Evolutionary conservation across 2,329 filamentous ascomycete species (phyloP), one percentile per base, ranked within the genome.

Genomic region (Elsinoe perseae): DNA sequence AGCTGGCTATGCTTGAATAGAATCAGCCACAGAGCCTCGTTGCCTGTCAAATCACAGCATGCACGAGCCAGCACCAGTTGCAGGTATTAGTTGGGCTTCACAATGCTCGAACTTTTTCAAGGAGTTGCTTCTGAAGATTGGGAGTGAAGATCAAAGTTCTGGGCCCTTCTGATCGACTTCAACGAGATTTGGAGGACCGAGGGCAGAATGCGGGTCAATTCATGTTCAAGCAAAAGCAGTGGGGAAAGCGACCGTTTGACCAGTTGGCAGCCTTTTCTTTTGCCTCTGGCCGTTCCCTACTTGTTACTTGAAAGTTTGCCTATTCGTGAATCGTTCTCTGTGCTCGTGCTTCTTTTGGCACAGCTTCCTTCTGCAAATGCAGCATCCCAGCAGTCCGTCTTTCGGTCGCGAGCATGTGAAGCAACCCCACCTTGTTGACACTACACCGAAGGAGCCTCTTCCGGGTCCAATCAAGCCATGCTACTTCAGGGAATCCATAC

Each of bases 121-220:
- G n/a, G 27, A 38, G 48, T 36, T n/a, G 25, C 25, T 25, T 30
- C 10, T 20, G 44, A 30, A 32, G 23, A 25, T 18, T 18, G 25
- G 44, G 44, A 50, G 28, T 32, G 28, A 52, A 52, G 48, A 38
- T 52, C 48, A 52, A 52, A 32, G 48, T 52, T 52, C 48, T 52
- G 48, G 48, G 48, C 48, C 48, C 48, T 52, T 28, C 16, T 20
- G 48, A 52, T 52, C 48, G 48, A 36, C 48, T 52, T 52, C 28
- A 38, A 52, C 48, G 48, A 52, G 48, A 52, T 52, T 52, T 52
- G 48, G 48, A 52, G 30, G 48, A 36, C 48, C 28, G 48, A 52
- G 48, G 48, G 48, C 25, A 44, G 7, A 25, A 21, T 44, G 32
- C 40, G 40, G 20, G 20, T 25, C 40, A 21, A 25, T 10, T 10